A percentile compares a stretch with the other conserved stretches of the same genome.
These are phyloP conservation scores for Syncephalastrum contaminatum DNA, from an alignment of 371 early-diverging fungal species.

Conservation along the genomic window DNA sequence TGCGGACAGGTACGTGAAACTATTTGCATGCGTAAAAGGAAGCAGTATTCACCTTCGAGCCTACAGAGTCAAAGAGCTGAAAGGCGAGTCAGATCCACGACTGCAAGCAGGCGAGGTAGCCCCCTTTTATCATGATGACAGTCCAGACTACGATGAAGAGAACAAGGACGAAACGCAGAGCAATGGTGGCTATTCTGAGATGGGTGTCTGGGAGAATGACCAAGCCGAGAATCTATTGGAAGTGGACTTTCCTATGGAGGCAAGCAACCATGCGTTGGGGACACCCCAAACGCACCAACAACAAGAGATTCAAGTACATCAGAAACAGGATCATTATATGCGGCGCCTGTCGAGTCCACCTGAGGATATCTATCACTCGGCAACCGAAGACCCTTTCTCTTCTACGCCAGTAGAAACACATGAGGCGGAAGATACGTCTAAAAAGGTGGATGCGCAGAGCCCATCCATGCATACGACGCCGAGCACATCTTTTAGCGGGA, in stretches of 20 bases:
- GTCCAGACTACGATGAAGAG: constrained; percentile 2
- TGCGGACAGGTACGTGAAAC: constrained; percentile 80
- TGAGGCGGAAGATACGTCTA: constrained; percentile 1
- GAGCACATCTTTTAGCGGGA: neutral
- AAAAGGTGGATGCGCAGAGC: neutral
- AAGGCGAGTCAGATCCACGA: constrained; percentile 43
- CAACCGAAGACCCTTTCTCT: constrained; percentile 16
- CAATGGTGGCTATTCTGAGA: constrained; percentile 12
- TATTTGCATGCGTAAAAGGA: constrained; percentile 12
- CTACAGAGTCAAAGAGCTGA: constrained; percentile 39
- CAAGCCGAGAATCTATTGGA: constrained; percentile 41
- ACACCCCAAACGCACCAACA: constrained; percentile 38
- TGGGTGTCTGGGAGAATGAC: constrained; percentile 29
- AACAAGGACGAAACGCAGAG: constrained; percentile 11
- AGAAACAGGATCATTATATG: constrained; percentile 27
- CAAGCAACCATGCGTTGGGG: constrained; percentile 21
- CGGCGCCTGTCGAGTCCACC: constrained; percentile 43
- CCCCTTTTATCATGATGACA: neutral
- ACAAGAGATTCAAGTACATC: constrained; percentile 22
- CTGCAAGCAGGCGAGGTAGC: constrained; percentile 8
- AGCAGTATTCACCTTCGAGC: neutral
- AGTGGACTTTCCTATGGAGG: constrained; percentile 36
- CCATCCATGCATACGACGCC: neutral
- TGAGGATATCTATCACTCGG: constrained; percentile 18
- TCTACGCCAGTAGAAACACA: constrained; percentile 2